Conservation (phyloP, 177 flowering plant species). For the Telopea speciosissima region DNA sequence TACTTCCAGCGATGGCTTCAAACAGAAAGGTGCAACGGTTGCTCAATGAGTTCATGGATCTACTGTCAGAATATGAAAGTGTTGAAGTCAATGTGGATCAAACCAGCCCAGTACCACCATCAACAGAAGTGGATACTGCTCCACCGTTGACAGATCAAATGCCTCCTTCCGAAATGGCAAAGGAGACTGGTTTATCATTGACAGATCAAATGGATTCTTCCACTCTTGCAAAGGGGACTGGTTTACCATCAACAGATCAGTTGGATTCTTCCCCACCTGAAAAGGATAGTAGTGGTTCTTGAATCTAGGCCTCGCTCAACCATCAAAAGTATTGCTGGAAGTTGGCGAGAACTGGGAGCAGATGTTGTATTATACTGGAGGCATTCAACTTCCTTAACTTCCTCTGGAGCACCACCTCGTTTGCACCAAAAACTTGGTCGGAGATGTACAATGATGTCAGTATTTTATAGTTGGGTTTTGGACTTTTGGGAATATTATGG, state of each 20-base stretch:
- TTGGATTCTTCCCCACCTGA: no score
- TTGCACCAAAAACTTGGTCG: not conserved
- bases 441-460: no score
- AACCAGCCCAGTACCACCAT: constrained; percentile 15
- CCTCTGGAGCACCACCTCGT: not conserved
- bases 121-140: constrained; percentile 15
- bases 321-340: no score
- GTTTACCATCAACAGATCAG: constrained; percentile 3
- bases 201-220: no score
- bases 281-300: no score
- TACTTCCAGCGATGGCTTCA: constrained; percentile 98
- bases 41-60: constrained; percentile 89
- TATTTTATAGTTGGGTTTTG: no score
- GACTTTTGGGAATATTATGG: no score
- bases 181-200: no score
- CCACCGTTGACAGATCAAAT: constrained; percentile 9
- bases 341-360: not conserved
- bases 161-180: no score
- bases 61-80: constrained; percentile 72
- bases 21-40: constrained; percentile 90
- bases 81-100: constrained; percentile 34
- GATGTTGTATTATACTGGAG: not conserved
- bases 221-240: no score
- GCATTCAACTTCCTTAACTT: not conserved
- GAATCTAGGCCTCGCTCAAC: no score